Base-by-base conservation (phyloP, 768 basidiomycete genomes). In the Boletus edulis region DNA sequence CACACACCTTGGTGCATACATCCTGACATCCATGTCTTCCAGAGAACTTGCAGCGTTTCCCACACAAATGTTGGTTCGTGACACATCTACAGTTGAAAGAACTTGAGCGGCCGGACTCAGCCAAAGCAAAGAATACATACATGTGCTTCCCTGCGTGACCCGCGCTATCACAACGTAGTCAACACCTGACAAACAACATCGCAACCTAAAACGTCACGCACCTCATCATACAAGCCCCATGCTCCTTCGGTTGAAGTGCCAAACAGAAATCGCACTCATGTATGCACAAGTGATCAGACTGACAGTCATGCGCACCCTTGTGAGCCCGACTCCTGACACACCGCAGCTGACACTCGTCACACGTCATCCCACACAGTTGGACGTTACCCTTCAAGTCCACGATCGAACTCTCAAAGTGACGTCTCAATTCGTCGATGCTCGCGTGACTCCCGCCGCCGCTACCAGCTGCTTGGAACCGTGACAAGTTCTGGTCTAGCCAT, bases 131-230 rank as follows among this genome's bases (percentile, higher is more conserved):
- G 1, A 35, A 43, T 18, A 61, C 78, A 4, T 64, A 84, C 84
- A 82, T 74, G 57, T 85, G 84, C 10, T 69, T 72, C 14, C 81
- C 82, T 18, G 75, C 64, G 56, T 86, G 84, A 0, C 84, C 84
- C 27, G 82, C 83, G n/a, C 83, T 85, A 34, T 24, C 32, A 3
- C 5, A 9, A 42, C 18, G 3, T 29, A 27, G 18, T 52, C 13
- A 50, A 44, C 14, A 49, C 15, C 27, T 31, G 27, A 31, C 2
- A n/a, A 4, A 41, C 4, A 13, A 34, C 3, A 31, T n/a, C 10
- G 24, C 4, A 46, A 53, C 22, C 4, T 10, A 29, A 14, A 15
- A 22, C 12, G 24, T 20, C 8, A 72, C 81, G 49, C 60, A 84
- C 83, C 70, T 72, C 58, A 78, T 72, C 15, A 77, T 75, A 63